Percentiles rank a stretch among this genome's conserved stretches.
phyloP scores from a whole-genome alignment of 345 rosid species.

The Firmiana major region DNA sequence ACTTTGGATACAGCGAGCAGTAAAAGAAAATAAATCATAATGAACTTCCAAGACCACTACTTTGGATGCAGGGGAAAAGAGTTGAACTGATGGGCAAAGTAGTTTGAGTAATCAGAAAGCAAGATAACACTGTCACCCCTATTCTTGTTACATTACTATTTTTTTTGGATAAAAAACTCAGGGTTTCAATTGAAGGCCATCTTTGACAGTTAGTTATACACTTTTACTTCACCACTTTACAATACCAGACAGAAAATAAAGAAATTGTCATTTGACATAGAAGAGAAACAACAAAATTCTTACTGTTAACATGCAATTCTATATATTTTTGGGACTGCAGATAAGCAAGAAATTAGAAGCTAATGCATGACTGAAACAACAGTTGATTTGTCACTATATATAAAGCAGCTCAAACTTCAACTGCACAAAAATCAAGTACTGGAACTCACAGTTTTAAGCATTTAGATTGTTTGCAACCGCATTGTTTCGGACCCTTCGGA shows the following conservation, averaged over 20 bases:
- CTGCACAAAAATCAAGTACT: not conserved
- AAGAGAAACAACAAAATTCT: not conserved
- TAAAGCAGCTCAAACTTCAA: not conserved
- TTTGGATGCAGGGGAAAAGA: not conserved
- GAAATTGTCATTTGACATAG: not conserved
- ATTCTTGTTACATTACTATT: no score
- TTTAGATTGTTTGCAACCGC: slow-evolving; percentile 51
- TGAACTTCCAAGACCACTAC: no score
- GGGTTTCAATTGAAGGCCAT: no score
- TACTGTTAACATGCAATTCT: not conserved
- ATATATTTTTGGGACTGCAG: not conserved
- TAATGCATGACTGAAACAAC: not conserved
- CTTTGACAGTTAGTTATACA: not conserved
- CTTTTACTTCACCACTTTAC: not conserved
- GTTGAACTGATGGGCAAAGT: not conserved
- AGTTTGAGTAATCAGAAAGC: not conserved
- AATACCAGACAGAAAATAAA: not conserved
- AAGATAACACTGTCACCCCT: no score
- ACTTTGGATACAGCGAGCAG: no score
- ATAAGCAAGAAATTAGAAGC: not conserved
- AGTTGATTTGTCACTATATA: not conserved
- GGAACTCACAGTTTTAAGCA: slow-evolving; percentile 52
- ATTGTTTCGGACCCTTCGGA: slow-evolving; percentile 33
- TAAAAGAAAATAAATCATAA: no score
- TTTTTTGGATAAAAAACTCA: no score